phyloP scores from a whole-genome alignment of 73 alveolate species.

The Halteria grandinella region DNA sequence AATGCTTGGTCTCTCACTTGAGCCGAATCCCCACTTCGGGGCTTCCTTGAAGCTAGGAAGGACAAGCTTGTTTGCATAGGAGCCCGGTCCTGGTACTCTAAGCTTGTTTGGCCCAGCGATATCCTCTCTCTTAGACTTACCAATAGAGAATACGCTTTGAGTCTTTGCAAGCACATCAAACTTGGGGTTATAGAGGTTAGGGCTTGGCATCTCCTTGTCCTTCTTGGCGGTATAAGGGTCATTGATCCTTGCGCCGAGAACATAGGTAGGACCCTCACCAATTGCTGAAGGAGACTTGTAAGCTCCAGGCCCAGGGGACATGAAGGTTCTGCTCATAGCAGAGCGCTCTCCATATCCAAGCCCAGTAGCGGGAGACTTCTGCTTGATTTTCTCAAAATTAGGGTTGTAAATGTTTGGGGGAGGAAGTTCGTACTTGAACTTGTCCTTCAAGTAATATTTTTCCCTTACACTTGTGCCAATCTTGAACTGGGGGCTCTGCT shows the following conservation, averaged over 20 bases:
- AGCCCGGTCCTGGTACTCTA: constrained; percentile 50
- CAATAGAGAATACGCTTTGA: neutral
- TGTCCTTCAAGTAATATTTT: constrained; percentile 7
- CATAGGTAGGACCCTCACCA: constrained; percentile 34
- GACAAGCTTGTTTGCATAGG: neutral
- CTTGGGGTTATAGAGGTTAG: constrained; percentile 16
- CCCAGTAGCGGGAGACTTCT: constrained; percentile 37
- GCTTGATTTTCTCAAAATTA: neutral
- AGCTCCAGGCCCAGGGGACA: constrained; percentile 29
- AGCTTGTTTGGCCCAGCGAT: neutral
- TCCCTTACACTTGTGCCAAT: constrained; percentile 39
- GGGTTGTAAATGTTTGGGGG: constrained; percentile 36
- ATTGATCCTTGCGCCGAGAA: constrained; percentile 11
- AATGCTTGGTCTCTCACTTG: constrained; percentile 28
- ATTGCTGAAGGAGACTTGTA: constrained; percentile 11
- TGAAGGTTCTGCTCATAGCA: neutral
- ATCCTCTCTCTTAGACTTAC: neutral
- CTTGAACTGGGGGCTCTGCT: neutral
- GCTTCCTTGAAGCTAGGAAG: neutral
- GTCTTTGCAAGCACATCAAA: neutral
- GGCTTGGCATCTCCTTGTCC: neutral
- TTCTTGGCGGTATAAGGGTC: neutral
- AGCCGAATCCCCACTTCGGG: constrained; percentile 46
- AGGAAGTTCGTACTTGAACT: neutral
- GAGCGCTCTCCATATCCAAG: constrained; percentile 41